Evolutionary conservation across 1,284 basidiomycete genomes (phyloP).

Genomic region (Neonothopanus nambi): DNA sequence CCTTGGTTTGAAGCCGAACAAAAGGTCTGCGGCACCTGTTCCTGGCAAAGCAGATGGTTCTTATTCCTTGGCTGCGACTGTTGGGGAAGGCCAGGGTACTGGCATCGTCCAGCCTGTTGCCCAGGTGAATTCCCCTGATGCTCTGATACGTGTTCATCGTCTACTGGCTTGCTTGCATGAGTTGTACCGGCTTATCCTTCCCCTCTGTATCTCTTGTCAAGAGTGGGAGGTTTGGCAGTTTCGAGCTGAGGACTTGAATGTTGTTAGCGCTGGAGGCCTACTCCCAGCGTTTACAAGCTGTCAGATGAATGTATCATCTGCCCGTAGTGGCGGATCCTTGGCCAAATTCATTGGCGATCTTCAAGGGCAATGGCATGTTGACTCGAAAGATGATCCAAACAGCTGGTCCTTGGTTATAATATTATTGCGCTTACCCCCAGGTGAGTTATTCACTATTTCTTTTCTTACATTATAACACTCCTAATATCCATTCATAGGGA

Average conservation of each 20-base stretch:
- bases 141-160: background rate
- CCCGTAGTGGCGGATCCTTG: conserved; percentile 3
- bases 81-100: conserved; percentile 12
- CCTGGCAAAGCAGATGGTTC: no score
- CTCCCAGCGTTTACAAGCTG: conserved; percentile 6
- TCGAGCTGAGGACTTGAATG: conserved; percentile 10
- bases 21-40: no score
- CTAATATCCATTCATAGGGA: no score
- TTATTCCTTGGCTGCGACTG: conserved; percentile 7
- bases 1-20: no score
- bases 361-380: conserved; percentile 7
- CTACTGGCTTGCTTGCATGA: conserved; percentile 1
- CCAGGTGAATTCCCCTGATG: conserved; percentile 4
- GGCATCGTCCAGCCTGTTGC: conserved; percentile 13
- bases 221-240: conserved; percentile 16
- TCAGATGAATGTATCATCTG: conserved; percentile 11
- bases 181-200: conserved; percentile 14
- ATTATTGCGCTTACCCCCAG: conserved; percentile 1
- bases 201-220: conserved; percentile 12
- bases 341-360: conserved; percentile 2
- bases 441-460: no score
- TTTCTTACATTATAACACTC: no score
- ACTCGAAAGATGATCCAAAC: conserved; percentile 8
- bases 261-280: conserved; percentile 9
- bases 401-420: conserved; percentile 10